phyloP scores from a whole-genome alignment of 495 filamentous ascomycete species.

The Chaetomium tenue region DNA sequence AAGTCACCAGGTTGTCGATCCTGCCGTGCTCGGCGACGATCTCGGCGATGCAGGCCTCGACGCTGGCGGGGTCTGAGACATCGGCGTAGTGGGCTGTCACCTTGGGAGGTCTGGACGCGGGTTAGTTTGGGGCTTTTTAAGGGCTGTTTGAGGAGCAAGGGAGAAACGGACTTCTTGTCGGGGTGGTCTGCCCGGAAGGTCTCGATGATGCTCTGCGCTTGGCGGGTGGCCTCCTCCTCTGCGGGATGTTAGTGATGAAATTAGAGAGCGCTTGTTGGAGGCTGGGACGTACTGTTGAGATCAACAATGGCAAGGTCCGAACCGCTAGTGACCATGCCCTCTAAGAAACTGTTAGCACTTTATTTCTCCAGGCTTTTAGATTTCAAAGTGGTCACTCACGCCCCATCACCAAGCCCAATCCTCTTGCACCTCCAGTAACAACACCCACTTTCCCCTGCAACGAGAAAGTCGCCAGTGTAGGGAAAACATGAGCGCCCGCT shows the following conservation, averaged over 20 bases:
- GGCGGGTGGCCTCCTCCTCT: slow-evolving; percentile 82
- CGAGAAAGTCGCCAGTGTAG: slow-evolving; percentile 61
- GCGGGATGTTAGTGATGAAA: background rate
- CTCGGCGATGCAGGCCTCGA: slow-evolving; percentile 66
- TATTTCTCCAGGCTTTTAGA: background rate
- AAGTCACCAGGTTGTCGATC: slow-evolving; percentile 91
- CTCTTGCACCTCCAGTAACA: slow-evolving; percentile 83
- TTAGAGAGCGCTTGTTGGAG: background rate
- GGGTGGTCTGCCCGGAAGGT: slow-evolving; percentile 76
- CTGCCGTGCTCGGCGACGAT: slow-evolving; percentile 68
- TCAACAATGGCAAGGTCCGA: slow-evolving; percentile 91
- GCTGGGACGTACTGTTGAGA: slow-evolving; percentile 68
- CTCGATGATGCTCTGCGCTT: slow-evolving; percentile 68
- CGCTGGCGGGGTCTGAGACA: slow-evolving; percentile 73
- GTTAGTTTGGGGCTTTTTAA: background rate
- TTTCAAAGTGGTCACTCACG: slow-evolving; percentile 30
- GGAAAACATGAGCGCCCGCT: slow-evolving; percentile 51
- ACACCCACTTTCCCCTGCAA: slow-evolving; percentile 74
- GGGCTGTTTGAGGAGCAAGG: background rate
- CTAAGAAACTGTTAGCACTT: background rate
- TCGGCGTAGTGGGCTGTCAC: slow-evolving; percentile 89
- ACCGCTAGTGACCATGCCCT: slow-evolving; percentile 80
- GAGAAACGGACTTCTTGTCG: slow-evolving; percentile 57
- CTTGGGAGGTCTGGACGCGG: slow-evolving; percentile 60
- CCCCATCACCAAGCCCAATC: slow-evolving; percentile 86